These are phyloP conservation scores for Glycine tomentella DNA, from an alignment of 306 rosid genomes.

Conservation along the genomic window DNA sequence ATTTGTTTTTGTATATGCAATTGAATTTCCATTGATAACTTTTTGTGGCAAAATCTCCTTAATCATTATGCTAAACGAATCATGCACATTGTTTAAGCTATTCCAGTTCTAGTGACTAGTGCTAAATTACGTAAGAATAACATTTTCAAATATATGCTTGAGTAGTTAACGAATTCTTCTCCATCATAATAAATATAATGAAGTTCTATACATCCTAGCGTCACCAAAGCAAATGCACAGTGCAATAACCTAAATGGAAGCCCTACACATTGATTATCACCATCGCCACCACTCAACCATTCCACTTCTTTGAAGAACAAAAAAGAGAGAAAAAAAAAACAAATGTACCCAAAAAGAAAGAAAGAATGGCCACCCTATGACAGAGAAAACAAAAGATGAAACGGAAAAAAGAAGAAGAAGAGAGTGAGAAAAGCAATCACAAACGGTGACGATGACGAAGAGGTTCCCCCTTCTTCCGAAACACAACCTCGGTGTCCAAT, in stretches of 20 bases:
- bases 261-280: not conserved
- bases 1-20: not conserved
- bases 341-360: not conserved
- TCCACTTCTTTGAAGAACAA: not conserved
- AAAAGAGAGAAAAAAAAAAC: not conserved
- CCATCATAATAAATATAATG: not conserved
- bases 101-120: not conserved
- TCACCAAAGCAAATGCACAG: constrained; percentile 40
- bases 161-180: not conserved
- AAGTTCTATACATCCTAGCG: not conserved
- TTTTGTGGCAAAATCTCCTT: too few species aligned
- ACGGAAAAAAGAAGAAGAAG: not conserved
- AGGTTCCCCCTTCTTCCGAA: constrained; percentile 51
- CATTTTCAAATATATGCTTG: not conserved
- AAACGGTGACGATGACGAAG: not conserved
- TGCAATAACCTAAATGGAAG: not conserved
- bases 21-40: too few species aligned
- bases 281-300: not conserved
- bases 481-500: constrained; percentile 79
- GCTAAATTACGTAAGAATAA: not conserved
- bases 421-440: not conserved
- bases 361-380: not conserved
- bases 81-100: not conserved
- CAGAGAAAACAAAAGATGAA: not conserved
- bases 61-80: not conserved